A percentile compares a stretch with the other conserved stretches of the same genome.
phyloP scores from a whole-genome alignment of 192 early-diverging fungal genomes.

The Backusella mclennaniae region DNA sequence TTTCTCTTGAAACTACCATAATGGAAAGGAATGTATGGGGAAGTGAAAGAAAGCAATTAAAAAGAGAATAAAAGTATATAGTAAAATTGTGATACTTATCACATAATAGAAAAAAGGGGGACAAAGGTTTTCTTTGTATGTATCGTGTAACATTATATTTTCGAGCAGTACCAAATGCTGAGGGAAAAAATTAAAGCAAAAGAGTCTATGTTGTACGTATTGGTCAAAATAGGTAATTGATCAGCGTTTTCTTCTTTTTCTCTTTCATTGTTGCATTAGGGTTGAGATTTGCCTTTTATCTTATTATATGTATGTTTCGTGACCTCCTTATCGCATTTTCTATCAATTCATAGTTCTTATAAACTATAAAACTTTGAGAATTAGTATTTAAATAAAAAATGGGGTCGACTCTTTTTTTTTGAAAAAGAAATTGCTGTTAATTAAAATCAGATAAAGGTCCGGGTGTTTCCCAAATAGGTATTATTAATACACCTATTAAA shows the following conservation, averaged over 20 bases:
- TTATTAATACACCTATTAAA: neutral
- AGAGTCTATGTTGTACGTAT: neutral
- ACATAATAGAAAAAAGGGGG: slow-evolving; percentile 1
- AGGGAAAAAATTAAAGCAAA: neutral
- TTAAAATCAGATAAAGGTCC: neutral
- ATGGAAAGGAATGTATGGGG: neutral
- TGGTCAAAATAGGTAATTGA: neutral
- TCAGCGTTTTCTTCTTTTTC: neutral
- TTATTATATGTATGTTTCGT: neutral
- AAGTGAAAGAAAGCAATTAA: neutral
- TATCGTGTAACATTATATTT: neutral
- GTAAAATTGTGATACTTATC: neutral
- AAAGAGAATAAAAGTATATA: neutral
- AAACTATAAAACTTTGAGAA: neutral
- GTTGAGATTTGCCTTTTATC: neutral
- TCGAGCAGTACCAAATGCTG: neutral
- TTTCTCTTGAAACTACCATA: neutral
- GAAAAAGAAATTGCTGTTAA: neutral
- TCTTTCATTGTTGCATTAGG: neutral
- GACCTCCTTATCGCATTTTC: neutral
- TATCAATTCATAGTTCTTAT: neutral
- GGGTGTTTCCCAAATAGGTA: neutral
- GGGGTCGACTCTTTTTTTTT: neutral
- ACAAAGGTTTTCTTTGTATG: neutral
- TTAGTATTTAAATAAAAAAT: neutral